A percentile compares a stretch with the other conserved stretches of the same genome.
Conservation (phyloP, 805 yeast genomes). For the Yarrowia divulgata region DNA sequence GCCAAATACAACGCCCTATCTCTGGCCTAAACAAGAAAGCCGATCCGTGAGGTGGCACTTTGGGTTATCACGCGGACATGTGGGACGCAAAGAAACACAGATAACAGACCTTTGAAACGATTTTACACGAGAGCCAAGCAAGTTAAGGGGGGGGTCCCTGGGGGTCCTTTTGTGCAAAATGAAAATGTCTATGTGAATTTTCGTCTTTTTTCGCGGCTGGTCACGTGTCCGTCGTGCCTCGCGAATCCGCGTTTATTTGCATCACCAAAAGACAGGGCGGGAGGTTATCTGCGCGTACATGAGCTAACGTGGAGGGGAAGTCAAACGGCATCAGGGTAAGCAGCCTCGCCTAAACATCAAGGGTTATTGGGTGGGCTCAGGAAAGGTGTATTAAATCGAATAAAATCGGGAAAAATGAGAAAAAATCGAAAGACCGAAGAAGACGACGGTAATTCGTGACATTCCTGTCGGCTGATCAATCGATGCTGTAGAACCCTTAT, state of each 20-base stretch:
- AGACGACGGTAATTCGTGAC: not conserved
- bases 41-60: conserved; percentile 16
- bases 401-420: not conserved
- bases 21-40: conserved; percentile 10
- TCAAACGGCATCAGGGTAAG: conserved; percentile 16
- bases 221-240: conserved; percentile 4
- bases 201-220: not conserved
- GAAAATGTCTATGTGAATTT: conserved; percentile 19
- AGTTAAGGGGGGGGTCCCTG: conserved; percentile 36
- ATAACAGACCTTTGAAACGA: conserved; percentile 25
- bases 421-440: not conserved
- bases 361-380: not conserved
- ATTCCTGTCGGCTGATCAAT: too few relatives aligned
- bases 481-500: too few relatives aligned
- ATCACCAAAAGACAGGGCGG: conserved; percentile 35
- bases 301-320: conserved; percentile 19
- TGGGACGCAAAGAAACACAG: conserved; percentile 12
- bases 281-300: conserved; percentile 31
- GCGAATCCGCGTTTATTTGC: conserved; percentile 34
- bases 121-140: conserved; percentile 9
- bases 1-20: not conserved
- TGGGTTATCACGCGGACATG: conserved; percentile 28
- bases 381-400: not conserved
- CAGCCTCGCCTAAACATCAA: not conserved
- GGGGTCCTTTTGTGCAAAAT: conserved; percentile 35